phyloP scores from a whole-genome alignment of 257 asterid species.

The Coffea eugenioides region DNA sequence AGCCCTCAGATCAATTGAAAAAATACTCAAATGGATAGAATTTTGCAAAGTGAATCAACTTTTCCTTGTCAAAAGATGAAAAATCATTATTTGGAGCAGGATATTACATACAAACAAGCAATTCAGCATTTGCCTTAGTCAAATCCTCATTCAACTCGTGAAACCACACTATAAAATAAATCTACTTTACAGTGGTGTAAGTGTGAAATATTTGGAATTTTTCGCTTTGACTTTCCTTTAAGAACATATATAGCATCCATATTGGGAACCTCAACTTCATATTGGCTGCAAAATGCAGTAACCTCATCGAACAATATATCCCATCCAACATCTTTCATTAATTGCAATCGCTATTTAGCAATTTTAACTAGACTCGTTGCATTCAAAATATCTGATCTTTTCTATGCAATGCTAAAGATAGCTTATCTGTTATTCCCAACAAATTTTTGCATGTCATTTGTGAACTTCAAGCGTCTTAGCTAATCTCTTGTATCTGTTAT shows the following conservation, averaged over 20 bases:
- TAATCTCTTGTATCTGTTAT: too few species aligned
- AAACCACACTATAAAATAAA: neutral
- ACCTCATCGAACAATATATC: neutral
- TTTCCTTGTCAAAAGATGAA: slow-evolving; percentile 2
- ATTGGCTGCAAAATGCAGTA: slow-evolving; percentile 1
- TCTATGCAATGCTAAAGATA: slow-evolving; percentile 4
- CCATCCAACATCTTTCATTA: slow-evolving; percentile 2
- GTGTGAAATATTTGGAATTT: neutral
- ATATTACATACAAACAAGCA: neutral
- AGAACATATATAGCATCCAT: slow-evolving; percentile 4
- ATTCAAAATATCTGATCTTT: neutral
- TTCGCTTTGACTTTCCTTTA: neutral
- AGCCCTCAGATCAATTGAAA: neutral
- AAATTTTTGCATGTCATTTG: neutral
- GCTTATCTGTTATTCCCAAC: neutral
- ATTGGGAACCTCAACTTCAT: slow-evolving; percentile 3
- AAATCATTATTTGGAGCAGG: neutral
- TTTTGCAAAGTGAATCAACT: neutral
- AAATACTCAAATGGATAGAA: neutral
- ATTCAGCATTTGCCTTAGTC: neutral
- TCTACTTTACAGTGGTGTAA: slow-evolving; percentile 2
- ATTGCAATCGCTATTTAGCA: neutral
- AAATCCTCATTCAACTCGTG: neutral
- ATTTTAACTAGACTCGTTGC: neutral
- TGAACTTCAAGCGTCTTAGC: too few species aligned